Evolutionary conservation across 306 rosid species (phyloP).

Genomic region (Cicer bijugum): DNA sequence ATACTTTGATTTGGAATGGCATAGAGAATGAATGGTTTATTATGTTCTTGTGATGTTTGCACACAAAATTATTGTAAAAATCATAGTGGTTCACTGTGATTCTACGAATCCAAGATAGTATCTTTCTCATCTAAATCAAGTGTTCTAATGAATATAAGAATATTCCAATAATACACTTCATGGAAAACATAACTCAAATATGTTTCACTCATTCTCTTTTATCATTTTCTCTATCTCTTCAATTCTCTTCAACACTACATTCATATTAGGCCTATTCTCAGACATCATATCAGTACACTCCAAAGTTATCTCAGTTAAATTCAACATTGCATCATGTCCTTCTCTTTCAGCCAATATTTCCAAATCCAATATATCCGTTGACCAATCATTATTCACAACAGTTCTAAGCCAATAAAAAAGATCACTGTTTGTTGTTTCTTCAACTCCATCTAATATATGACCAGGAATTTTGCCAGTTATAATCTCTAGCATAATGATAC

Average conservation of each 20-base stretch:
- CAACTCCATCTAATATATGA: conserved; percentile 50
- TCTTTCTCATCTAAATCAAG: too few species aligned
- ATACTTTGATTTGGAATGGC: too few species aligned
- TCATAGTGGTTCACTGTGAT: too few species aligned
- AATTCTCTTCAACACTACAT: conserved; percentile 55
- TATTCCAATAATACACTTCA: too few species aligned
- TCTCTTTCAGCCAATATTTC: conserved; percentile 64
- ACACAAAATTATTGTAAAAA: too few species aligned
- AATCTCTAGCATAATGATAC: conserved; percentile 68
- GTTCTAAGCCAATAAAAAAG: conserved; percentile 74
- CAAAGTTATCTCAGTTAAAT: conserved; percentile 66
- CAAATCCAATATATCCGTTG: conserved; percentile 68
- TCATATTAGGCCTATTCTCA: conserved; percentile 64
- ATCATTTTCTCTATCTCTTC: conserved; percentile 56
- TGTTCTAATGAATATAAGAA: too few species aligned
- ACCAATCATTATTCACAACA: conserved; percentile 76
- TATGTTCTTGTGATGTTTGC: too few species aligned
- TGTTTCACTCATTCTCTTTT: too few species aligned
- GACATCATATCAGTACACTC: conserved; percentile 64
- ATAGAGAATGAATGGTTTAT: too few species aligned
- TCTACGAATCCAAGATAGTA: too few species aligned
- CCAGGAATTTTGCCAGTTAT: conserved; percentile 76
- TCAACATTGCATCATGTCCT: conserved; percentile 70
- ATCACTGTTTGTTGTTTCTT: conserved; percentile 46
- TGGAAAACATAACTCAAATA: too few species aligned